A percentile compares a stretch with the other conserved stretches of the same genome.
Conservation (phyloP, 441 rosid species). For the Biscutella laevigata region DNA sequence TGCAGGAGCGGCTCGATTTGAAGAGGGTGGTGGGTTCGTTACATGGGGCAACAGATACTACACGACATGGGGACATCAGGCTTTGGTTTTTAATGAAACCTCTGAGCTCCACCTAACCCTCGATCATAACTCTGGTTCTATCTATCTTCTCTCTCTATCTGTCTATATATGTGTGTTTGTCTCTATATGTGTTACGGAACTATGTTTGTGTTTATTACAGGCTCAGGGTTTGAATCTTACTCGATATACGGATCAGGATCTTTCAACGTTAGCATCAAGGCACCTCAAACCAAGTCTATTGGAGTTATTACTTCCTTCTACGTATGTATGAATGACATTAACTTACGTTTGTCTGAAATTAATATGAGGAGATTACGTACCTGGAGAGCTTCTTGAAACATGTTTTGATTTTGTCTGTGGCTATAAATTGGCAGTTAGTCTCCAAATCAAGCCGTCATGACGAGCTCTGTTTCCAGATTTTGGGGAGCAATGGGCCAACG, state of each 20-base stretch:
- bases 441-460: conserved; percentile 28
- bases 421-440: conserved; percentile 25
- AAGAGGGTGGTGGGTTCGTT: conserved; percentile 19
- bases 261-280: conserved; percentile 31
- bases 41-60: conserved; percentile 24
- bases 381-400: neutral
- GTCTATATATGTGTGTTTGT: neutral
- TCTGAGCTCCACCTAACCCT: conserved; percentile 29
- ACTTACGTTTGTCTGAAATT: neutral
- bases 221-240: conserved; percentile 33
- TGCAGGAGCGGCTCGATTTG: neutral
- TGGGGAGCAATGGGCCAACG: conserved; percentile 30
- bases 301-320: conserved; percentile 33
- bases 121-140: conserved; percentile 28
- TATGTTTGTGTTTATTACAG: conserved; percentile 13
- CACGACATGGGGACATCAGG: conserved; percentile 31
- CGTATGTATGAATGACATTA: conserved; percentile 19
- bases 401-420: conserved; percentile 5
- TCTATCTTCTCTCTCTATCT: neutral
- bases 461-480: conserved; percentile 38
- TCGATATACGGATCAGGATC: conserved; percentile 28
- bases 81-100: conserved; percentile 27
- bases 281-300: conserved; percentile 27
- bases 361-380: neutral
- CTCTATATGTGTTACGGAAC: conserved; percentile 5